Evolutionary conservation across 768 basidiomycete genomes (phyloP), one percentile per base, ranked within the genome.

Genomic region (Kwoniella pini): DNA sequence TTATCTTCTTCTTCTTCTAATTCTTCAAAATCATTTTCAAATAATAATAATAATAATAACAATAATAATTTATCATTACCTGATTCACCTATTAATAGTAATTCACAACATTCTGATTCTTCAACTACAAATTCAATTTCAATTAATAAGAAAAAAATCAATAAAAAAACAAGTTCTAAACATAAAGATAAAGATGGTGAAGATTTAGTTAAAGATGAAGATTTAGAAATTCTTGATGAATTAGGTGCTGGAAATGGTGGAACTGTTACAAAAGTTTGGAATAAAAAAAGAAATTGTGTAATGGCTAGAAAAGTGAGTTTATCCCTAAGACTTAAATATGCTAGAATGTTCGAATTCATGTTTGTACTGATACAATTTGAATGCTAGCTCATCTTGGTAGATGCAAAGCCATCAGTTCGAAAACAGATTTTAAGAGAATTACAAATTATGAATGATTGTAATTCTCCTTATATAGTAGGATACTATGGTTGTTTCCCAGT

Each of bases 381-480:
- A 28, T 2, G 44, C 10, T 57, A 78, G 77, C 77, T 78, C 64
- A 76, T 78, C 15, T 64, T 78, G 43, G 76, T 78, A 30, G 77
- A 78, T 50, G 77, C 77, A 28, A 97, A 97, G 77, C 95, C 93
- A 10, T 85, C 91, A 1, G 91, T 98, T 30, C 84, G 94, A 64
- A 99, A 98, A 77, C 96, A 99, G 81, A 98, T 99, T 71, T 82
- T 98, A 36, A 88, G 96, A 52, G 96, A 99, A 77, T 82, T 99
- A 67, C 95, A 97, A 71, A 98, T 99, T 82, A 95, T 98, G 95
- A 91, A 97, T 78, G 90, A 96, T 79, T 98, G 95, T 80, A 83
- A 88, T 67, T 94, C 91, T 6, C 85, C 84, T 55, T 90, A 92
- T 79, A 99, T 99, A 77, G 89, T 99, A 70, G 93, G 90, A 0